Evolutionary conservation across 2,329 filamentous ascomycete species (phyloP).

Genomic region (Neophaeococcomyces aloes): DNA sequence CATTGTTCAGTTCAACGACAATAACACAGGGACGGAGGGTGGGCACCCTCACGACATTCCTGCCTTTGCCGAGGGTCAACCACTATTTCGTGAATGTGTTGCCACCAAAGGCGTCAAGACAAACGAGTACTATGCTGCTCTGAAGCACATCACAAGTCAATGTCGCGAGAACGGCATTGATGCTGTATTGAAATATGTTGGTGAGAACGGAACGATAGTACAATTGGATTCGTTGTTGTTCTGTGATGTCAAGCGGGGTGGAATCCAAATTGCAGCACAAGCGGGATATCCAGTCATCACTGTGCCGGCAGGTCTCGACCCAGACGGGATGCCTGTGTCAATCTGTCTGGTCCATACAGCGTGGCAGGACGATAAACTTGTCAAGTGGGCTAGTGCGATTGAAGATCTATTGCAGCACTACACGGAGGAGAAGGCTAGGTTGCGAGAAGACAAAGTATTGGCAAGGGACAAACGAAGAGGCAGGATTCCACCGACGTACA

Average conservation of each 20-base stretch:
- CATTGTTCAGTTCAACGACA: conserved; percentile 51
- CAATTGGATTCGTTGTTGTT: conserved; percentile 55
- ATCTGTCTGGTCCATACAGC: conserved; percentile 47
- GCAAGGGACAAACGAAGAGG: conserved; percentile 10
- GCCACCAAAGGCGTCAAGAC: conserved; percentile 51
- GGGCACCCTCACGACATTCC: conserved; percentile 47
- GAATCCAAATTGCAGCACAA: conserved; percentile 57
- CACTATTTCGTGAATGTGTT: conserved; percentile 56
- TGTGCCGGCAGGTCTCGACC: conserved; percentile 49
- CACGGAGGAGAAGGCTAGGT: neutral
- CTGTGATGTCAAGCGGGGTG: conserved; percentile 57
- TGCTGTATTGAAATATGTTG: conserved; percentile 43
- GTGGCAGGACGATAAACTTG: conserved; percentile 47
- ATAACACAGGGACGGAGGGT: conserved; percentile 57
- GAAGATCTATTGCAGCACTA: conserved; percentile 41
- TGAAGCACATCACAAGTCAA: conserved; percentile 48
- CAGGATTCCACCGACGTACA: conserved; percentile 20
- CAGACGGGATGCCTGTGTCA: conserved; percentile 21
- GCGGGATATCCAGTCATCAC: conserved; percentile 66
- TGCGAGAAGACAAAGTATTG: neutral
- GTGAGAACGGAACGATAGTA: conserved; percentile 17
- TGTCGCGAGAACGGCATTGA: conserved; percentile 57
- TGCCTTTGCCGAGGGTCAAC: conserved; percentile 60
- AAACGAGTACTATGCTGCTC: conserved; percentile 56
- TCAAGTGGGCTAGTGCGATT: conserved; percentile 54